Evolutionary conservation across 768 basidiomycete genomes (phyloP), one percentile per base, ranked within the genome.

Genomic region (Pulveroboletus sp.): DNA sequence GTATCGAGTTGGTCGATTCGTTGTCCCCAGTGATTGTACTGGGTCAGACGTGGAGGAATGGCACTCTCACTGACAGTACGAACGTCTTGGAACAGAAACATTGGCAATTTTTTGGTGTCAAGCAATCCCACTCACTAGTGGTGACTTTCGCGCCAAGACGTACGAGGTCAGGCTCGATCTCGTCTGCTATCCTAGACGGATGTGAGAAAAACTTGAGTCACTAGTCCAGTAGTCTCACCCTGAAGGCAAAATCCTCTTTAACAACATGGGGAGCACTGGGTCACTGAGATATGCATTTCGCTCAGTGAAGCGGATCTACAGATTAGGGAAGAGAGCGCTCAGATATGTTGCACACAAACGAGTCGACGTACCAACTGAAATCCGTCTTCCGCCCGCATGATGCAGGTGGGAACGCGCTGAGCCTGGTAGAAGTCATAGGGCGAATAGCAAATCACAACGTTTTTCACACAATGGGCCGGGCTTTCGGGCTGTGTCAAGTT

Each of bases 1-100:
- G 85, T 87, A 33, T 81, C 72, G 0, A 92, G 75, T 5, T 69
- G 65, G 62, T 91, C 87, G 8, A 88, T 68, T 11, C 82, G 78
- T 40, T 64, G 59, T 0, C 87, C 87, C 82, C 81, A 90, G 53
- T 87, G 81, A 57, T 89, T 74, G 59, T 87, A 90, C 63, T 90
- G 89, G 1, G 73, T 73, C 19, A 90, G 64, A 10, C 63, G 70
- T 0, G 85, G 82, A 17, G 77, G 77, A 3, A 65, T 60, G 1
- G 76, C 69, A 19, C 72, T 74, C 21, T 65, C 58, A 25, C 62
- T 58, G 32, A 87, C 62, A 2, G 70, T 66, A 19, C 83, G 79
- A 40, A 87, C 71, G n/a, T 66, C 85, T 87, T 45, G 19, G 40
- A n/a, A n/a, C n/a, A 36, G 10, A 20, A 11, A 20, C 10, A 17